These are phyloP conservation scores for Rhodomyrtus tomentosa DNA, from an alignment of 345 rosid genomes.

Conservation along the genomic window DNA sequence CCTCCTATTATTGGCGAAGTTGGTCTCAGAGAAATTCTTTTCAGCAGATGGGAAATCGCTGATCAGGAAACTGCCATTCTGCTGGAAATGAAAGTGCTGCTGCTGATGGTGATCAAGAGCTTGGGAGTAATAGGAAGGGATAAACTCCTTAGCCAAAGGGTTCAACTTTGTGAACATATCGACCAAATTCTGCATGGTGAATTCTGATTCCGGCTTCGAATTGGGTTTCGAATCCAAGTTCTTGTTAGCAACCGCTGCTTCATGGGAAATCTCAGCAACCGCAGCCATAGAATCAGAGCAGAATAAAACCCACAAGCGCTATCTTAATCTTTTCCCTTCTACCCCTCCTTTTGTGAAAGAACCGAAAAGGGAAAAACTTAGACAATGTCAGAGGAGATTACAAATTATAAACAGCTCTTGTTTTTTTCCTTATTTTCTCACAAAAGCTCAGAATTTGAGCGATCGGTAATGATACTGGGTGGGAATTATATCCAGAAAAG, in stretches of 20 bases:
- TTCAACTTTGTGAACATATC: conserved; percentile 79
- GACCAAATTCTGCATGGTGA: conserved; percentile 59
- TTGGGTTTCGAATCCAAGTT: conserved; percentile 25
- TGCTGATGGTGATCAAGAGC: neutral
- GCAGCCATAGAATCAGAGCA: conserved; percentile 41
- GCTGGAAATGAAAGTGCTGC: conserved; percentile 2
- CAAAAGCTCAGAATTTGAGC: neutral
- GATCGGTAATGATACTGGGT: neutral
- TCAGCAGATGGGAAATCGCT: conserved; percentile 14
- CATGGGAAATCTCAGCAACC: conserved; percentile 45
- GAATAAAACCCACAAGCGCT: neutral
- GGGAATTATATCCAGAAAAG: neutral
- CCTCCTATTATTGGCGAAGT: conserved; percentile 23
- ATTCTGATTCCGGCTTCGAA: conserved; percentile 35
- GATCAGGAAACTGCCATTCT: conserved; percentile 15
- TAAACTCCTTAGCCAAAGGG: conserved; percentile 76
- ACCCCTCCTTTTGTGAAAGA: neutral
- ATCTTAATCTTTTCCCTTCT: neutral
- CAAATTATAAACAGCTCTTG: neutral
- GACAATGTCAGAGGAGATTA: neutral
- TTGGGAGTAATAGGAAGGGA: conserved; percentile 43
- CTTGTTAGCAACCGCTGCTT: conserved; percentile 24
- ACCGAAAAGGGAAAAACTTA: neutral
- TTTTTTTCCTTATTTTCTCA: neutral
- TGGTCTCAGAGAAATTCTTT: conserved; percentile 15